Base-by-base conservation (phyloP, 2,329 filamentous ascomycete genomes). In the Didymella pomorum region DNA sequence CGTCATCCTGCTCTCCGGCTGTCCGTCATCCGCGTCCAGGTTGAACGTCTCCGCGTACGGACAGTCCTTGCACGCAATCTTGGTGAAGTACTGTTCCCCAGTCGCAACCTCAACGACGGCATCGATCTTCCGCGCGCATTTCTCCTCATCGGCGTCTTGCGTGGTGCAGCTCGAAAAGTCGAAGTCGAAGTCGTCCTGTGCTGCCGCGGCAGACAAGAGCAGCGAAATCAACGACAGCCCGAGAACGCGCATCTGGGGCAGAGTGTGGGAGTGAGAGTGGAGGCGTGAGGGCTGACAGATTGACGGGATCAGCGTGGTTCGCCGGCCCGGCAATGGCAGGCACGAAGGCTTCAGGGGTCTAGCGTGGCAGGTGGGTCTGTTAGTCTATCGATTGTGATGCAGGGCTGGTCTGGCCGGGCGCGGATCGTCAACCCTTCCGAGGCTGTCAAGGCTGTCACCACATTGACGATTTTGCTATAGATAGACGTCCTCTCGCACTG, bases 41-140 rank as follows among this genome's bases (percentile, higher is more conserved):
- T 45, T 57, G 7, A 12, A 43, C 20, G 57, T 49, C 21, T 64
- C 31, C 18, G 56, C 42, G 44, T 65, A 66, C 3, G 66, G 61
- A 41, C 73, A 76, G 58, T 71, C 65, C 25, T 65, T 62, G 62
- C 73, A 76, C 47, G 68, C 64, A 11, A 76, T 60, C 50, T 67
- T 74, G 9, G 71, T 65, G n/a, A 71, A 59, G 61, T 73, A 75
- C 48, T 65, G 69, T n/a, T 58, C 55, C 50, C 62, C 69, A 28
- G 67, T 64, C 39, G 57, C 55, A 20, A 74, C 55, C 16, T 65
- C 61, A 7, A 71, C 67, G 23, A 74, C 62, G 25, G 63, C 37
- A 33, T 68, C 60, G 20, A 73, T 58, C 28, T 70, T 71, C 12
- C 64, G 56, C 21, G 60, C 47, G 54, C 73, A 75, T 31, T 58